Base-by-base conservation (phyloP, 176 grass and related monocot species). In the Hyparrhenia diplandra region DNA sequence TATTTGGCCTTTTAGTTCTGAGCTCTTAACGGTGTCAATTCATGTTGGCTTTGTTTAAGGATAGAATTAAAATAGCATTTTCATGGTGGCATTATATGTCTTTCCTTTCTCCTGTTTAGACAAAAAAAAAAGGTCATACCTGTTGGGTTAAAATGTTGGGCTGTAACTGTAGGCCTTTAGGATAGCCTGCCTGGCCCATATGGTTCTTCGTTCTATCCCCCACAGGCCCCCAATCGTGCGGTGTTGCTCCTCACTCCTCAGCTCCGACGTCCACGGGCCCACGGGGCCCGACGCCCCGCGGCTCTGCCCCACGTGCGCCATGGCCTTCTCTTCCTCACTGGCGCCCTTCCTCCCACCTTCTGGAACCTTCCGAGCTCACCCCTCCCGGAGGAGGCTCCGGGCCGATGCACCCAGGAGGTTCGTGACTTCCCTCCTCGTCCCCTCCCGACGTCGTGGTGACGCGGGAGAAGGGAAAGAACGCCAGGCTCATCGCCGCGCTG, bases 391-490 rank as follows among this genome's bases (percentile, higher is more conserved):
- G 46, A 73, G 52, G 10, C 1, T 12, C 58, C 73, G 13, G 18
- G 18, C 37, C 13, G 27, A 41, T 30, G 32, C 35, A 7, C 3
- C 68, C 8, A 13, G 69, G 51, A 80, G 69, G 10, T 39, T 63
- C 62, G 6, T 32, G 3, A 31, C 63, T 31, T 80, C n/a, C 14
- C 76, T 81, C 64, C 24, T 55, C 72, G 0, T 14, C 71, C 21
- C 36, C 27, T 12, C n/a, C 87, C 35, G 86, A 94, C 40, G 92
- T 97, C 52, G 85, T 97, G n/a, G 85, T 94, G 47, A 97, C 92
- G 14, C 88, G 94, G 10, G 94, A 97, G 72, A 73, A 59, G 79
- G 94, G 94, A 49, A 97, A 97, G 89, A 97, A 97, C 43, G 83
- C 72, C 67, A 94, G 92, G 87, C 92, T 97, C 75, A 80, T 97